A percentile compares a stretch with the other conserved stretches of the same genome.
phyloP scores from a whole-genome alignment of 192 early-diverging fungal genomes.

The Rhizoclosmatium globosum region DNA sequence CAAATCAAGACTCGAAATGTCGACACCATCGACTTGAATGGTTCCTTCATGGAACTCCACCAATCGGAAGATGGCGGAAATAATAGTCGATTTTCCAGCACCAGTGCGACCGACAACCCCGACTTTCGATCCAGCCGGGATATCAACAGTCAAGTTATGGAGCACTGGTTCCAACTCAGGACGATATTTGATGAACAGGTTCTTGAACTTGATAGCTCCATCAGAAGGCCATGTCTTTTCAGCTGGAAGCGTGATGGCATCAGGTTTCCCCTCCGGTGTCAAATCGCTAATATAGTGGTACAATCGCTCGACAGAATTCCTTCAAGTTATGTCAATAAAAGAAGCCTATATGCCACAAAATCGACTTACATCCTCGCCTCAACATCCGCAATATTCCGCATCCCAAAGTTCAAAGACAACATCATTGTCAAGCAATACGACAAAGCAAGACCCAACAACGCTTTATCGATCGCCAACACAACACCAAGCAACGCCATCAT shows the following conservation, averaged over 20 bases:
- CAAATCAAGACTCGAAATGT: no score
- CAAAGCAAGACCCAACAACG: conserved; percentile 6
- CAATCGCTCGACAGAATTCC: conserved; percentile 6
- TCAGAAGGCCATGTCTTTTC: conserved; percentile 32
- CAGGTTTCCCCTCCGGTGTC: conserved; percentile 44
- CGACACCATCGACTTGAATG: conserved; percentile 69
- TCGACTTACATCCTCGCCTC: not conserved
- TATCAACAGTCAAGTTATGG: no score
- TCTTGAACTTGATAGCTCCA: conserved; percentile 64
- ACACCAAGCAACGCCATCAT: conserved; percentile 2
- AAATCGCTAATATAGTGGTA: not conserved
- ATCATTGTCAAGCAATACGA: not conserved
- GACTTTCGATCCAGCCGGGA: no score
- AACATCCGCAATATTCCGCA: not conserved
- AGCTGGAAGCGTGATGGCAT: conserved; percentile 17
- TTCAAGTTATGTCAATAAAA: not conserved
- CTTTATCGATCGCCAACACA: not conserved
- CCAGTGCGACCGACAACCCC: no score
- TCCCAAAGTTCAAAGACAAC: not conserved
- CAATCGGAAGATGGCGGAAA: no score
- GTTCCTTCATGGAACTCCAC: no score
- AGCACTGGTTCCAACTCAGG: no score
- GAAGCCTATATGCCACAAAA: not conserved
- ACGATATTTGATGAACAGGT: conserved; percentile 62
- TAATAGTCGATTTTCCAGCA: no score